phyloP scores from a whole-genome alignment of 2,329 filamentous ascomycete species.

The Claviceps maximensis region DNA sequence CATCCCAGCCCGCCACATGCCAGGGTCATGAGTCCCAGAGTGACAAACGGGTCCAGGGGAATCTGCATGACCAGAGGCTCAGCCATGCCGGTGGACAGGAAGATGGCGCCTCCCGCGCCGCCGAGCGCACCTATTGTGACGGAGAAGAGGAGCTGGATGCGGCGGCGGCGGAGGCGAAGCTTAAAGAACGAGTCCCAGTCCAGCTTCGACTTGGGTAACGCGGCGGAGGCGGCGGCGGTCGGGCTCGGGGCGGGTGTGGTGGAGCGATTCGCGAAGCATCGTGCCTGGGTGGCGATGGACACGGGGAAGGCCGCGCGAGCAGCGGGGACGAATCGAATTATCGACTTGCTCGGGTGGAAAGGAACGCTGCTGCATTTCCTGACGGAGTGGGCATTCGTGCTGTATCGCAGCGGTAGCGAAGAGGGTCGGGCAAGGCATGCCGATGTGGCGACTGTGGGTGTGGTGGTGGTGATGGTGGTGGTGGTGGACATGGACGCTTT shows the following conservation, averaged over 20 bases:
- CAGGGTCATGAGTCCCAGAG: slow-evolving; percentile 68
- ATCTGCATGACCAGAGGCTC: slow-evolving; percentile 59
- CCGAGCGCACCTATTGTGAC: slow-evolving; percentile 49
- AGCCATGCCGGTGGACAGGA: slow-evolving; percentile 58
- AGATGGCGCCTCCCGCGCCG: slow-evolving; percentile 48
- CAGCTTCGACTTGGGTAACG: slow-evolving; percentile 23
- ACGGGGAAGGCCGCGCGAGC: background rate
- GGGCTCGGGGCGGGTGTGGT: background rate
- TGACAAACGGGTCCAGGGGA: slow-evolving; percentile 77
- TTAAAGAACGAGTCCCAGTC: slow-evolving; percentile 91
- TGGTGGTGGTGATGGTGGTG: slow-evolving; percentile 7
- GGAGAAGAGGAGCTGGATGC: slow-evolving; percentile 70
- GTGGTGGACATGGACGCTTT: slow-evolving; percentile 18
- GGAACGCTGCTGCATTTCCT: background rate
- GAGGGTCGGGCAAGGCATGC: slow-evolving; percentile 12
- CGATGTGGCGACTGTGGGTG: slow-evolving; percentile 6
- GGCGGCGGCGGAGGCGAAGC: slow-evolving; percentile 72
- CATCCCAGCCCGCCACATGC: slow-evolving; percentile 72
- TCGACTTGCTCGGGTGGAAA: slow-evolving; percentile 1
- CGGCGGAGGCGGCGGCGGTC: slow-evolving; percentile 1
- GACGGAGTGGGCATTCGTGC: slow-evolving; percentile 3
- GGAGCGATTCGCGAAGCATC: slow-evolving; percentile 1
- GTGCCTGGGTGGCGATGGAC: slow-evolving; percentile 5
- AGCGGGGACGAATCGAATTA: slow-evolving; percentile 4
- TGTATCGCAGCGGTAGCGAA: slow-evolving; percentile 6